A percentile compares a stretch with the other conserved stretches of the same genome.
phyloP scores from a whole-genome alignment of 257 asterid genomes.

The Solanum verrucosum region DNA sequence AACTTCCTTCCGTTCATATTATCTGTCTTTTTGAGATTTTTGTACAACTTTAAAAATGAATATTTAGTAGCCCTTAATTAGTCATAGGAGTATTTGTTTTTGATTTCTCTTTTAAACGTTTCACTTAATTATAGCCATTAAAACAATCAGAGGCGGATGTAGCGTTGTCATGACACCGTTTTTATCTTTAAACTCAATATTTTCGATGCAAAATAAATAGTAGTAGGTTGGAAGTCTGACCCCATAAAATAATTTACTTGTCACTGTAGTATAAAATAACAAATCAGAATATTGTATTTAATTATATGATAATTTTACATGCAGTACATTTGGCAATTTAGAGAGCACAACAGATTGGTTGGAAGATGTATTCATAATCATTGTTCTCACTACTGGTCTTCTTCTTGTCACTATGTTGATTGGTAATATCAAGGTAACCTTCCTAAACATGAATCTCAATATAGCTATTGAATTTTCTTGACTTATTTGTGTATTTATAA shows the following conservation, averaged over 20 bases:
- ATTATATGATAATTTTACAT: neutral
- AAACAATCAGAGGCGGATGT: neutral
- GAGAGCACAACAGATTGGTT: slow-evolving; percentile 98
- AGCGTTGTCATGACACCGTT: fast-evolving
- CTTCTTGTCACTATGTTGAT: slow-evolving; percentile 89
- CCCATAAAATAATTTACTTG: neutral
- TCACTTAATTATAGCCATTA: neutral
- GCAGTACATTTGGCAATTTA: slow-evolving; percentile 86
- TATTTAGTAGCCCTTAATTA: neutral
- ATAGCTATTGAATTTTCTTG: neutral
- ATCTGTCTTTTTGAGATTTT: neutral
- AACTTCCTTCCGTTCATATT: neutral
- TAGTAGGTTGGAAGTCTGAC: neutral
- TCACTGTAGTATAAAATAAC: neutral
- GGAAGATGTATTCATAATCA: slow-evolving; percentile 78
- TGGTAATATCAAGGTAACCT: slow-evolving; percentile 87
- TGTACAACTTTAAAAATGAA: neutral
- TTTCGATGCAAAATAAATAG: neutral
- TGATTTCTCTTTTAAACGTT: neutral
- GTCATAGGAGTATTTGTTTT: neutral
- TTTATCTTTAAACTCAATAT: too few relatives aligned
- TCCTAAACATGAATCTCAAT: neutral
- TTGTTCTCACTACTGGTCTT: slow-evolving; percentile 85
- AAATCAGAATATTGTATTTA: neutral
- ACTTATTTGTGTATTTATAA: neutral